Base-by-base conservation (phyloP, 768 basidiomycete genomes). In the Daedaleopsis sinensis region DNA sequence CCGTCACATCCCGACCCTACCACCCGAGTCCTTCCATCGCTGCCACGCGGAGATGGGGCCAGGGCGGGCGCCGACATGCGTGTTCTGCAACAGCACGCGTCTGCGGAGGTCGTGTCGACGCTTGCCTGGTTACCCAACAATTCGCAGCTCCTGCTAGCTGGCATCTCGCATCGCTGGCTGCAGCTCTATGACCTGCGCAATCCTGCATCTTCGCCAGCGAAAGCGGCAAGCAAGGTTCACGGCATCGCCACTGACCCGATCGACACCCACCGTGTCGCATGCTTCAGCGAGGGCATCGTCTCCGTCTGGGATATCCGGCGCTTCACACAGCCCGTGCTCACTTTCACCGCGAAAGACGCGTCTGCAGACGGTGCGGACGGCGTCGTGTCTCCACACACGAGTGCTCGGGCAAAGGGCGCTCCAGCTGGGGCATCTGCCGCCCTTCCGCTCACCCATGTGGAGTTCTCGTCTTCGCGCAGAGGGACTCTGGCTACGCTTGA, bases 291-390 rank as follows among this genome's bases (percentile, higher is more conserved):
- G 55, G 85, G 83, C 0, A 71, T 79, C 0, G 82, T 93, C 18
- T 85, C 83, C 1, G 69, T 95, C 12, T 95, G 91, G 91, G 93
- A 96, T 68, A 74, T 82, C 1, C 83, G 94, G 32, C 83, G 79
- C 44, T 75, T 92, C 19, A 72, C 76, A 6, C 80, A 82, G 49
- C 87, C 92, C 1, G 69, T 93, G 11, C 73, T 95, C 24, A 82
- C 81, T 7, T 94, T 95, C 72, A 83, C 87, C 5, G 90, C 91
- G 65, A 85, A 81, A 56, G n/a, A n/a, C n/a, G n/a, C n/a, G n/a
- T n/a, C n/a, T n/a, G n/a, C n/a, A n/a, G n/a, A n/a, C n/a, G n/a
- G 93, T 4, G 86, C 82, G 1, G 73, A 76, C 21, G 57, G 57
- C 7, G 18, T 19, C 1, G 32, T 24, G 1, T 15, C 36, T 8